Evolutionary conservation across 2,329 filamentous ascomycete species (phyloP).

Genomic region (Arthrobotrys iridis): DNA sequence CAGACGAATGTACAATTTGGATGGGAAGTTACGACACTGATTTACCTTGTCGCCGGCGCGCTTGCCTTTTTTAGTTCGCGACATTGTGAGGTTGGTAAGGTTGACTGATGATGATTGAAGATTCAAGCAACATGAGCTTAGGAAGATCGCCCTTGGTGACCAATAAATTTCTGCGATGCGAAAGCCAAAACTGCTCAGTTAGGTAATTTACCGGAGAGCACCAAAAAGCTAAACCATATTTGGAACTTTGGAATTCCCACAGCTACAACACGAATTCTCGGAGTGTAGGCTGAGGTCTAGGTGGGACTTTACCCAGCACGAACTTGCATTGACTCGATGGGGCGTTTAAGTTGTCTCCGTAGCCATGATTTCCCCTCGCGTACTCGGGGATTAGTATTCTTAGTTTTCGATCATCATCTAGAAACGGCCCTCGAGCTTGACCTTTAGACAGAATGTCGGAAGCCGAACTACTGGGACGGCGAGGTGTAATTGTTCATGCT

Average conservation of each 20-base stretch:
- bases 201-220: background rate
- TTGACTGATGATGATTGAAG: background rate
- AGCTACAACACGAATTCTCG: background rate
- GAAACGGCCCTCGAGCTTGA: too few species aligned
- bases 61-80: conserved; percentile 28
- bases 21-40: background rate
- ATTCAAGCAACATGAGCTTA: background rate
- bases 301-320: too few species aligned
- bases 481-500: too few species aligned
- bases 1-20: background rate
- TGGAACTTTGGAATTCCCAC: background rate
- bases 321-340: too few species aligned
- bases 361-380: too few species aligned
- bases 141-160: background rate
- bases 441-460: too few species aligned
- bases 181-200: background rate
- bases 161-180: background rate
- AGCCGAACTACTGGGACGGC: too few species aligned
- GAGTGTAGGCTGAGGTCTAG: too few species aligned
- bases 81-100: conserved; percentile 22
- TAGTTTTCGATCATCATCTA: too few species aligned
- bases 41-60: conserved; percentile 39
- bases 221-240: background rate
- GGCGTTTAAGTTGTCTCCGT: too few species aligned
- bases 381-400: too few species aligned